A percentile compares a stretch with the other conserved stretches of the same genome.
phyloP scores from a whole-genome alignment of 352 stramenopile genomes.

The Pythium insidiosum region DNA sequence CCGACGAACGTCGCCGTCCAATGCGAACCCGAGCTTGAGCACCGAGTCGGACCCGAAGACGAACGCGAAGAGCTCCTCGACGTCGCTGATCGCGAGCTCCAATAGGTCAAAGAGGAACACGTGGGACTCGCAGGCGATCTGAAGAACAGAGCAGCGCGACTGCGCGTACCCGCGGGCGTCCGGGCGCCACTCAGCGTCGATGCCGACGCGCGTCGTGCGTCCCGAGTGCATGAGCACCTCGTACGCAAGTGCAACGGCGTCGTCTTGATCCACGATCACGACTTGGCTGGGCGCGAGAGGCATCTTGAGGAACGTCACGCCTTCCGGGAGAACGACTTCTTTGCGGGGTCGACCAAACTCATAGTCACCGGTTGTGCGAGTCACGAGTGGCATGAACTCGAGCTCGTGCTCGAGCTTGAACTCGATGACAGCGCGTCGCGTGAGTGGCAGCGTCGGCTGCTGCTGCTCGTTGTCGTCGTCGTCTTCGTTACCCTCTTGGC shows the following conservation, averaged over 20 bases:
- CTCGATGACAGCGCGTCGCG: conserved; percentile 40
- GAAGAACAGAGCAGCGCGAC: conserved; percentile 59
- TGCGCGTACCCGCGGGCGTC: conserved; percentile 29
- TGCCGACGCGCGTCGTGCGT: conserved; percentile 27
- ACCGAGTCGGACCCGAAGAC: conserved; percentile 42
- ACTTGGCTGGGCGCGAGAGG: conserved; percentile 32
- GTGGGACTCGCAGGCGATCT: conserved; percentile 54
- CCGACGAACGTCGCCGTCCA: conserved; percentile 57
- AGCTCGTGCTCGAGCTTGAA: conserved; percentile 57
- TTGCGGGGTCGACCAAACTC: too few species aligned
- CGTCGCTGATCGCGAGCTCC: conserved; percentile 36
- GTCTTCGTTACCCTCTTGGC: too few species aligned
- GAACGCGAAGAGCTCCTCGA: conserved; percentile 58
- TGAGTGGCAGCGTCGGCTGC: conserved; percentile 18
- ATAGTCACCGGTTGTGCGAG: conserved; percentile 1
- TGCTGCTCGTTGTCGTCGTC: conserved; percentile 16
- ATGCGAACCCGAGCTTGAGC: conserved; percentile 54
- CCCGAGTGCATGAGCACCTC: conserved; percentile 32
- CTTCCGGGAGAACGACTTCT: too few species aligned
- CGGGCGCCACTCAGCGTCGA: conserved; percentile 69
- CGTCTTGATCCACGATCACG: conserved; percentile 53
- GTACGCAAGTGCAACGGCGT: conserved; percentile 34
- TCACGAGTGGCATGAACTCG: conserved; percentile 59
- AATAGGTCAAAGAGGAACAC: conserved; percentile 67
- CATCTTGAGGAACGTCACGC: conserved; percentile 34